A percentile compares a stretch with the other conserved stretches of the same genome.
phyloP scores from a whole-genome alignment of 202 grass and related monocot species.

The Musa balbisiana region DNA sequence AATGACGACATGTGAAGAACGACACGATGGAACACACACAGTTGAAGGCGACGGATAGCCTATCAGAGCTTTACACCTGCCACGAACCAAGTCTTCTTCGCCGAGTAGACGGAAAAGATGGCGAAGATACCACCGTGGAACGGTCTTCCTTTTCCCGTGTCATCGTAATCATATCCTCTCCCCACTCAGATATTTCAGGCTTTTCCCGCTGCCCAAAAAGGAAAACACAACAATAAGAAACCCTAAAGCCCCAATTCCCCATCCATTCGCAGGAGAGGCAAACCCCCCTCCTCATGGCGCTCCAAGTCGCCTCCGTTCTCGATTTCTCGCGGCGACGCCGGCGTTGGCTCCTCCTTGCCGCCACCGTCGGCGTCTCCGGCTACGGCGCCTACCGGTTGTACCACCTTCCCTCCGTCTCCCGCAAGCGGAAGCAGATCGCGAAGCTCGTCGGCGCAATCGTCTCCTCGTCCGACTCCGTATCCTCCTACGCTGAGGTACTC shows the following conservation, averaged over 20 bases:
- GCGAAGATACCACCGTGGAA: too few species aligned
- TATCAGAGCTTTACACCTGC: too few species aligned
- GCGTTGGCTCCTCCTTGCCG: conserved; percentile 35
- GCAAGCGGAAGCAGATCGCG: conserved; percentile 36
- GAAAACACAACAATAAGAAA: too few species aligned
- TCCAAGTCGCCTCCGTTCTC: background rate
- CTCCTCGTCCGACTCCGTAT: conserved; percentile 25
- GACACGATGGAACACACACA: too few species aligned
- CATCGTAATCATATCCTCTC: too few species aligned
- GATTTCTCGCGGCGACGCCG: conserved; percentile 26
- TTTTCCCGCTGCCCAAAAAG: too few species aligned
- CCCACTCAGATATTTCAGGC: too few species aligned
- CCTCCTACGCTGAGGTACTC: conserved; percentile 38
- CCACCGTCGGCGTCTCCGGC: conserved; percentile 24
- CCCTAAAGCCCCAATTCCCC: background rate
- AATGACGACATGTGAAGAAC: too few species aligned
- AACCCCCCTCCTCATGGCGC: background rate
- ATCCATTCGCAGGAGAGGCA: background rate
- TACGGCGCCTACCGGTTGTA: conserved; percentile 61
- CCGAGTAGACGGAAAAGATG: too few species aligned
- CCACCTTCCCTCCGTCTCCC: conserved; percentile 33
- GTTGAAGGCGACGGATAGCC: too few species aligned
- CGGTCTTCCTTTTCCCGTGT: too few species aligned
- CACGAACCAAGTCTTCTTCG: too few species aligned
- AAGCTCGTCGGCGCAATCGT: conserved; percentile 35